Base-by-base conservation (phyloP, 768 basidiomycete species). In the Boletus reticuloceps region DNA sequence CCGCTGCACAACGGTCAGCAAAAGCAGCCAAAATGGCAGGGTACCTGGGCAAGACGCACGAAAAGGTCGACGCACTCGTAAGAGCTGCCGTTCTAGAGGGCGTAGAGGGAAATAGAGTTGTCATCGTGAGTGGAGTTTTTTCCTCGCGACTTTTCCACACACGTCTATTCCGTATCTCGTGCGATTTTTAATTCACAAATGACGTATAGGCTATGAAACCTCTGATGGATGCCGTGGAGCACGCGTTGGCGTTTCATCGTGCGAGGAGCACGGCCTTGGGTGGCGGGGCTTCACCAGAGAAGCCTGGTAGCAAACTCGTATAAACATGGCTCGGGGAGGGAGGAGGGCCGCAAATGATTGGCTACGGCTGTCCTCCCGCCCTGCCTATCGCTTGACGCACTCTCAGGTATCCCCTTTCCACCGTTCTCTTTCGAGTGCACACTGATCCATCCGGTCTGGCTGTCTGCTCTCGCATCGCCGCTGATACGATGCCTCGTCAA, bases 21-120 rank as follows among this genome's bases (percentile, higher is more conserved):
- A 93, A 94, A 66, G 89, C 88, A 0, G 80, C 83, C 8, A 95
- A 92, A 74, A 97, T 99, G 95, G 82, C 84, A 6, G 83, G 78
- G 4, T 96, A 93, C 67, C 77, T 98, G 34, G 72, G 78, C 40
- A 87, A 83, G 67, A 95, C 91, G 0, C 83, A 79, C 29, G 91
- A 89, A 69, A 93, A 96, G 68, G 85, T 95, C 2, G 80, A 83
- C 8, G 86, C 86, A 5, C 77, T 98, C n/a, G 79, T 95, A 4
- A 77, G 77, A 42, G 72, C 77, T 20, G 88, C 85, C 11, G 78
- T 80, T 38, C 70, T 75, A 56, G 79, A 83, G 59, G 83, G 86
- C 7, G 73, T 86, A n/a, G 87, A 91, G 58, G 75, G 81, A 6
- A 65, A 61, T 31, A 76, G 80, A 61, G 82, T 94, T 41, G 78